A percentile compares a stretch with the other conserved stretches of the same genome.
These are phyloP conservation scores for Penicillium paradoxum DNA, from an alignment of 495 filamentous ascomycete genomes.

Conservation along the genomic window DNA sequence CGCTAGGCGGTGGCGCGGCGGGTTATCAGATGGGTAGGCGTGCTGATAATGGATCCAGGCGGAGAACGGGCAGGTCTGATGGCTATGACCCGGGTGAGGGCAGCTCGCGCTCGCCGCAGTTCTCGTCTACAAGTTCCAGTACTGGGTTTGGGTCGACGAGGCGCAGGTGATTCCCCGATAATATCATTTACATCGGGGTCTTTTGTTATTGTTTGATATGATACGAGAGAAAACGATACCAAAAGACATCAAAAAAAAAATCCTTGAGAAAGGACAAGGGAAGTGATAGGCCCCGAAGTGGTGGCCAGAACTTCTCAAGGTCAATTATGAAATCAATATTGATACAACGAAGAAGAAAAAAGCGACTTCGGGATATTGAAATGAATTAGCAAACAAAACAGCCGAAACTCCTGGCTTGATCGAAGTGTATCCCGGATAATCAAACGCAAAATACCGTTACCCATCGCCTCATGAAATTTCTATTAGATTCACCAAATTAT, in stretches of 20 bases:
- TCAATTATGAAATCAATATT: not conserved
- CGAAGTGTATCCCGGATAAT: slow-evolving; percentile 9
- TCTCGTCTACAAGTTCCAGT: slow-evolving; percentile 57
- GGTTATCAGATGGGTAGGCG: slow-evolving; percentile 63
- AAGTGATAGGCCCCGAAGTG: not conserved
- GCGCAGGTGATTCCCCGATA: slow-evolving; percentile 50
- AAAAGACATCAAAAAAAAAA: not conserved
- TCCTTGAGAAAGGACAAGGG: not conserved
- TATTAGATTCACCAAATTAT: slow-evolving; percentile 14
- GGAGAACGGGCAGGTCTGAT: slow-evolving; percentile 8
- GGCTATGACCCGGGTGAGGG: slow-evolving; percentile 44
- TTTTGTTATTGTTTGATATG: not conserved
- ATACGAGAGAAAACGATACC: not conserved
- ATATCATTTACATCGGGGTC: not conserved
- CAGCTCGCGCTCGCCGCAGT: slow-evolving; percentile 42
- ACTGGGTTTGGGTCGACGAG: slow-evolving; percentile 89
- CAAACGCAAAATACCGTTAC: slow-evolving; percentile 12
- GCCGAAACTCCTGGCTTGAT: slow-evolving; percentile 6
- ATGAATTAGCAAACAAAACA: not conserved
- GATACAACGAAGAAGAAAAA: not conserved
- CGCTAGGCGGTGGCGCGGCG: slow-evolving; percentile 65
- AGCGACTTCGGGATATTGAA: not conserved
- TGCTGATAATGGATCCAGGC: slow-evolving; percentile 15
- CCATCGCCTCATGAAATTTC: not conserved
- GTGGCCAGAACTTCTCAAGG: not conserved